Evolutionary conservation across 1,284 basidiomycete genomes (phyloP).

Genomic region (Cystobasidium sp.): DNA sequence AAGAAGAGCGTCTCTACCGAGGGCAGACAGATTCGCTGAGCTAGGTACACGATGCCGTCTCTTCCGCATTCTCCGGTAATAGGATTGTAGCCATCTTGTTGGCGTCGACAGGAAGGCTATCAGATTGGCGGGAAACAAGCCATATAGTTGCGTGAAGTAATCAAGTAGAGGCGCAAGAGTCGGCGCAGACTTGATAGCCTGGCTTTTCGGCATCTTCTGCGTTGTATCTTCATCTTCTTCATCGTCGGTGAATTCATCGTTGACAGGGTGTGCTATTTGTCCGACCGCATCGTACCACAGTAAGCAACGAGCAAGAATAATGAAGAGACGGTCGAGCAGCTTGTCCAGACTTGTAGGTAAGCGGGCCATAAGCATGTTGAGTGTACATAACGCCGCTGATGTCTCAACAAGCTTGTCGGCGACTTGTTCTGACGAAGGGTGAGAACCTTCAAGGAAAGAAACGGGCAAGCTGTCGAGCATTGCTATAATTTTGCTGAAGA

Average conservation of each 20-base stretch:
- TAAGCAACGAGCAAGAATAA: conserved; percentile 19
- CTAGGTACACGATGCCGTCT: conserved; percentile 14
- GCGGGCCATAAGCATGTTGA: conserved; percentile 39
- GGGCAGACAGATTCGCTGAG: conserved; percentile 5
- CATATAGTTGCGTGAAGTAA: conserved; percentile 38
- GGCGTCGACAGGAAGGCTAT: conserved; percentile 24
- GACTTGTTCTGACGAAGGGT: not conserved
- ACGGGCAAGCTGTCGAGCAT: conserved; percentile 22
- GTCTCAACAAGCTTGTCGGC: conserved; percentile 27
- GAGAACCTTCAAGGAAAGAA: not conserved
- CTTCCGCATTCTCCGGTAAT: conserved; percentile 21
- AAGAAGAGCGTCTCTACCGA: conserved; percentile 23
- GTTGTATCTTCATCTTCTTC: conserved; percentile 1
- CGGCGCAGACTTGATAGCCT: not conserved
- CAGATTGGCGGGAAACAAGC: conserved; percentile 39
- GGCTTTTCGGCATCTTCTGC: not conserved
- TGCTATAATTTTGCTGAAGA: conserved; percentile 31
- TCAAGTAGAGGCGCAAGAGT: conserved; percentile 31
- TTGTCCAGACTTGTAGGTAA: conserved; percentile 31
- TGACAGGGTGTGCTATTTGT: not conserved
- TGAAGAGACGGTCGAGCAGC: conserved; percentile 37
- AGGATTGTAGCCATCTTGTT: conserved; percentile 15
- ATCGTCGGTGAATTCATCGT: conserved; percentile 2
- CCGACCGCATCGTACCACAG: conserved; percentile 28
- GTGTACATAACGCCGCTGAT: conserved; percentile 10